Conservation (phyloP, 805 yeast species). For the Limtongozyma cylindracea region DNA sequence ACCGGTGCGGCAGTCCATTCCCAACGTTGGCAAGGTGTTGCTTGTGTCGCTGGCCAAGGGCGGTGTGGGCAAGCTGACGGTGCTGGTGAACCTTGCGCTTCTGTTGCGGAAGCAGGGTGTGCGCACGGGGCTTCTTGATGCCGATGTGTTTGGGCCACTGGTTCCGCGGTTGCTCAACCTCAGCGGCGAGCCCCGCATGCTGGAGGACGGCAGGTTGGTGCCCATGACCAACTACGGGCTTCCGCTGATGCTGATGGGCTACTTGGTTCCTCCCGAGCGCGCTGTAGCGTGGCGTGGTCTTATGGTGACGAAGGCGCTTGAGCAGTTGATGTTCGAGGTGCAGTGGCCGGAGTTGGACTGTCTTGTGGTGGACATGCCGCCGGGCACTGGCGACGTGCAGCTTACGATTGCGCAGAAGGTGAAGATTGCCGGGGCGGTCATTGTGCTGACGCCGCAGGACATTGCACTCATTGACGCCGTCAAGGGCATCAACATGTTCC, state of each 20-base stretch:
- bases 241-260: conserved; percentile 81
- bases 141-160: conserved; percentile 72
- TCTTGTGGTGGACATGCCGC: conserved; percentile 66
- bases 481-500: conserved; percentile 59
- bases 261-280: conserved; percentile 34
- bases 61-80: conserved; percentile 66
- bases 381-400: conserved; percentile 81
- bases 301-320: conserved; percentile 70
- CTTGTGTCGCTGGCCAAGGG: conserved; percentile 61
- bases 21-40: conserved; percentile 33
- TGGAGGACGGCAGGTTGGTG: conserved; percentile 22
- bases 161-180: conserved; percentile 50
- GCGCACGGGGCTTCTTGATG: conserved; percentile 48
- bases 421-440: conserved; percentile 54
- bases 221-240: conserved; percentile 57
- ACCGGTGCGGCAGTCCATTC: conserved; percentile 27
- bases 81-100: conserved; percentile 41
- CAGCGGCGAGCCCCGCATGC: conserved; percentile 40
- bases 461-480: conserved; percentile 60
- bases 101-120: conserved; percentile 26
- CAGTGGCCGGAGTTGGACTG: conserved; percentile 46
- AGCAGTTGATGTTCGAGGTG: conserved; percentile 65
- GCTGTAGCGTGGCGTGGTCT: conserved; percentile 74
- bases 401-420: conserved; percentile 59
- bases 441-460: conserved; percentile 75